Evolutionary conservation across 352 stramenopile species (phyloP).

Genomic region (Globisporangium canariense): DNA sequence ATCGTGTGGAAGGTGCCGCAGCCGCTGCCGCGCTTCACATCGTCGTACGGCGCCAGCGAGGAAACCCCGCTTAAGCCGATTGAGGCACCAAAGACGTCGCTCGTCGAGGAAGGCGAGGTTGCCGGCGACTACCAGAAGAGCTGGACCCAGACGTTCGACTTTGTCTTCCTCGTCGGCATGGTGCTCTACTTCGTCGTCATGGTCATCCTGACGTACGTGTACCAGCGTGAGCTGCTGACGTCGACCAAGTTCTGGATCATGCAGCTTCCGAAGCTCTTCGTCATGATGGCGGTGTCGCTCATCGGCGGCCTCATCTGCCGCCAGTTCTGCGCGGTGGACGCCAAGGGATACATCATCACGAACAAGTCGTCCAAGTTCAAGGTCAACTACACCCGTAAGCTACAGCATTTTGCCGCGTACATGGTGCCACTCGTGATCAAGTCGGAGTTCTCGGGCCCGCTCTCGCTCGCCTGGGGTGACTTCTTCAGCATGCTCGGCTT

Average conservation of each 20-base stretch:
- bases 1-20: slow-evolving; percentile 58
- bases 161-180: slow-evolving; percentile 60
- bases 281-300: slow-evolving; percentile 58
- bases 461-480: slow-evolving; percentile 78
- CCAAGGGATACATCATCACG: slow-evolving; percentile 83
- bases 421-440: slow-evolving; percentile 80
- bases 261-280: slow-evolving; percentile 47
- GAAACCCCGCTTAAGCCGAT: slow-evolving; percentile 35
- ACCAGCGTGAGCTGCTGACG: slow-evolving; percentile 40
- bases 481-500: slow-evolving; percentile 82
- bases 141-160: slow-evolving; percentile 55
- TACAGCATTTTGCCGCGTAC: slow-evolving; percentile 83
- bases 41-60: slow-evolving; percentile 33
- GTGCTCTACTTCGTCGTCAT: slow-evolving; percentile 35
- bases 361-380: slow-evolving; percentile 84
- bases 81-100: slow-evolving; percentile 37
- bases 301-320: slow-evolving; percentile 73
- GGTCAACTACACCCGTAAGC: slow-evolving; percentile 87
- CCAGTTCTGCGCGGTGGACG: slow-evolving; percentile 76
- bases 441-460: slow-evolving; percentile 47
- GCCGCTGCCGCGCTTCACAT: slow-evolving; percentile 30
- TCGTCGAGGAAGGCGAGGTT: slow-evolving; percentile 52
- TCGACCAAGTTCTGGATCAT: slow-evolving; percentile 40
- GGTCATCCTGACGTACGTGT: slow-evolving; percentile 45
- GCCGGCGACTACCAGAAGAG: slow-evolving; percentile 54